Percentiles rank a stretch among this genome's conserved stretches.
Conservation (phyloP, 192 early-diverging fungal species). For the Chytriomyces hyalinus region DNA sequence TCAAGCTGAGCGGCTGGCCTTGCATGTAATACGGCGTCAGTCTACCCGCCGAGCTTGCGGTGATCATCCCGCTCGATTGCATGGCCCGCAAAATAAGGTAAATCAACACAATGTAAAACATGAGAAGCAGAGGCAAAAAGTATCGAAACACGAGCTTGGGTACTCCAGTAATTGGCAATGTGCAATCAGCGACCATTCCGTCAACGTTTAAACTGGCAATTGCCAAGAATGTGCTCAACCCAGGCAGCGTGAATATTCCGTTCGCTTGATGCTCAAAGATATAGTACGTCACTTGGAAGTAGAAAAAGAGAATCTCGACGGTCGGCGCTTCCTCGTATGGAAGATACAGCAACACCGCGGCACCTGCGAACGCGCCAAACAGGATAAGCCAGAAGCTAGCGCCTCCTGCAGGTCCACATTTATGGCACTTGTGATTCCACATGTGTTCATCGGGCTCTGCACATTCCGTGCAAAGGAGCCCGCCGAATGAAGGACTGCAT, state of each 20-base stretch:
- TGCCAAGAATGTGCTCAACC: constrained; percentile 21
- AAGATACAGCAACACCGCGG: constrained; percentile 14
- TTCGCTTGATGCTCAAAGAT: constrained; percentile 16
- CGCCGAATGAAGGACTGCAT: constrained; percentile 17
- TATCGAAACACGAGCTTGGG: constrained; percentile 30
- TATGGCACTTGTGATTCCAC: constrained; percentile 28
- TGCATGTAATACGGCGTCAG: constrained; percentile 33
- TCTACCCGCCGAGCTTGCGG: background rate
- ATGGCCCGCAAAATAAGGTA: constrained; percentile 21
- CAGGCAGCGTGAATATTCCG: background rate
- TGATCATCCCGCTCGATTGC: background rate
- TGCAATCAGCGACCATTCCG: constrained; percentile 38
- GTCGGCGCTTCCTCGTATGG: constrained; percentile 30
- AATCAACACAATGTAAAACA: constrained; percentile 16
- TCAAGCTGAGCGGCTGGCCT: constrained; percentile 20
- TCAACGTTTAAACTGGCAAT: constrained; percentile 28
- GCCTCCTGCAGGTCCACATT: constrained; percentile 5
- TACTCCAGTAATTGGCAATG: constrained; percentile 19
- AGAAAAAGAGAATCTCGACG: constrained; percentile 38
- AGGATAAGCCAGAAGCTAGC: constrained; percentile 13
- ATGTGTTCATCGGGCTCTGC: constrained; percentile 7
- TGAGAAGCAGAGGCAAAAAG: constrained; percentile 27
- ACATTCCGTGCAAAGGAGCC: constrained; percentile 28
- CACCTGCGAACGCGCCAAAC: constrained; percentile 20
- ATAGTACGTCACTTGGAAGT: constrained; percentile 34